Conservation (phyloP, 768 basidiomycete species). For the Polyporus arcularius region DNA sequence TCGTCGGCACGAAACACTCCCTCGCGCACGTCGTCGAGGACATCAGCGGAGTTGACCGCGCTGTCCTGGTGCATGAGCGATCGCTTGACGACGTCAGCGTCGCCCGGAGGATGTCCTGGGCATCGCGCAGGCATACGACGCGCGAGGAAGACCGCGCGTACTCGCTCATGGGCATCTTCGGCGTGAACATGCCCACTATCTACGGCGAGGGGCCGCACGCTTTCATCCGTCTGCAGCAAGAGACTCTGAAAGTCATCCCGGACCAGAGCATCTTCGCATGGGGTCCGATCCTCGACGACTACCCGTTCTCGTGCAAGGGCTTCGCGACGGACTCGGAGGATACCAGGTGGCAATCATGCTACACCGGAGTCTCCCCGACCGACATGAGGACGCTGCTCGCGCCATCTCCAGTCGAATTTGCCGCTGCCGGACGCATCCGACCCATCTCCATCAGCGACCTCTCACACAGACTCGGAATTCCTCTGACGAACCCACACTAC, state of each 20-base stretch:
- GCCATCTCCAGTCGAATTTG: neutral
- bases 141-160: conserved; percentile 7
- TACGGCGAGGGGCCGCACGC: conserved; percentile 5
- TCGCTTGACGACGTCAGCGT: conserved; percentile 1
- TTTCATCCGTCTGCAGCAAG: conserved; percentile 6
- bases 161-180: conserved; percentile 8
- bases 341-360: neutral
- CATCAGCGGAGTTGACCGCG: neutral
- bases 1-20: neutral
- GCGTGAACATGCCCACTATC: conserved; percentile 2
- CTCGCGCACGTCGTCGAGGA: neutral
- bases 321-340: neutral
- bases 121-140: neutral
- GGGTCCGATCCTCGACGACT: conserved; percentile 2
- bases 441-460: neutral
- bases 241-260: conserved; percentile 5
- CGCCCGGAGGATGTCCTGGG: conserved; percentile 1
- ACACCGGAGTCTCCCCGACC: neutral
- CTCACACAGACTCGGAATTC: neutral
- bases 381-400: neutral
- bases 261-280: conserved; percentile 15
- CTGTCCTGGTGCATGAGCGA: neutral
- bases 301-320: neutral
- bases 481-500: neutral
- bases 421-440: neutral